Evolutionary conservation across 2,329 filamentous ascomycete species (phyloP), one percentile per base, ranked within the genome.

Genomic region (Aspergillus melleus): DNA sequence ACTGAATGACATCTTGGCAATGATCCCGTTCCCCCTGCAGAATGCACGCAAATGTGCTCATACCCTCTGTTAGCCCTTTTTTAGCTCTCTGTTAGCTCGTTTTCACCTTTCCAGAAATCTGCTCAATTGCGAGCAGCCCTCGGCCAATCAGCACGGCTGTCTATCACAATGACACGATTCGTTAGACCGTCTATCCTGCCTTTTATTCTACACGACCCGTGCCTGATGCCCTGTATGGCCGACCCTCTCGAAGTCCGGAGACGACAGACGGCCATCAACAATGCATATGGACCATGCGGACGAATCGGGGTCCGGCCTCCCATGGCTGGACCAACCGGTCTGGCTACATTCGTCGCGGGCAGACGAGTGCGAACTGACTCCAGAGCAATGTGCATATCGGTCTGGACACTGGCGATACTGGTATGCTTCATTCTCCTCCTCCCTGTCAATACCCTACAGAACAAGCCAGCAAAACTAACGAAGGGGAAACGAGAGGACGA

Each of bases 281-380:
- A 68, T 66, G 62, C 53, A 65, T 50, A 66, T 65, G 62, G 32
- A 52, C 2, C 49, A 54, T 5, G 16, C 47, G 24, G 26, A 26
- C 44, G 53, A 26, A 6, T 49, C 36, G 19, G 22, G 16, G 22
- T 46, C 53, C 22, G 60, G 57, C 26, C 42, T 68, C 2, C 72
- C 72, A 57, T 74, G 72, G 72, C 65, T 74, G 6, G 67, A 71
- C 24, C 62, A 70, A 58, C 72, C 72, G 50, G 70, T 74, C 32
- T 62, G 65, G 66, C 65, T 74, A 44, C 72, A 74, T 56, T 74
- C 72, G 9, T 70, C 67, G 36, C 63, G 70, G 12, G 64, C 46
- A 14, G 69, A 69, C 44, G 66, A 60, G 29, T 74, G 72, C 61
- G 70, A 63, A 22, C 50, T 74, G 62, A 70, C 68, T 1, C 61